Evolutionary conservation across 345 rosid species (phyloP), one percentile per base, ranked within the genome.

Genomic region (Mangifera indica): DNA sequence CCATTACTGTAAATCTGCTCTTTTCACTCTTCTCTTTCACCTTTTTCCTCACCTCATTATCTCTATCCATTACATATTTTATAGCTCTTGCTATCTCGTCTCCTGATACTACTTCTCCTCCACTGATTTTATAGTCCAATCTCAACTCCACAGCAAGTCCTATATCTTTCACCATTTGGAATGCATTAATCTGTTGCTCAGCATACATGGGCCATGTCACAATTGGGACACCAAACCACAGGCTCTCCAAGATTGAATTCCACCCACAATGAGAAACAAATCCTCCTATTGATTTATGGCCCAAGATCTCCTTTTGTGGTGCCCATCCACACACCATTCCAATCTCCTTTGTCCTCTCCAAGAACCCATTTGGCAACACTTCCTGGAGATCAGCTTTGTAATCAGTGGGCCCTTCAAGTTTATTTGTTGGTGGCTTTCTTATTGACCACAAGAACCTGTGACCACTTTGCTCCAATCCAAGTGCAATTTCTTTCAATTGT

Each of bases 191-290:
- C 18, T 78, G 87, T 14, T 84, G 87, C 72, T 84, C 81, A 0
- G 48, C 79, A 24, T 73, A 65, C 29, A 81, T 18, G 10, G 84
- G 87, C 81, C 82, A 74, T 1, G 81, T 67, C 1, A 75, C 76
- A 0, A 79, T 18, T 18, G 78, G 81, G 24, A 81, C 80, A 0
- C 76, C 81, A 49, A 71, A 69, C 81, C 82, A 78, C 44, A 78
- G 3, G 60, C 79, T 76, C 75, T 83, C 86, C 37, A 80, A 49
- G 9, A 56, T 73, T 5, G 86, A 83, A 62, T 83, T 83, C 86
- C 86, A 84, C 15, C 83, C 87, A 8, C 82, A 83, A 58, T 82
- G 83, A 3, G 84, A 72, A n/a, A 84, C 79, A 4, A 84, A 84
- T 8, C 83, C 85, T 2, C 80, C 85, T 0, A 84, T 59, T 0